A percentile compares a stretch with the other conserved stretches of the same genome.
These are phyloP conservation scores for Phytophthora macrochlamydospora DNA, from an alignment of 352 stramenopile species.

Conservation along the genomic window DNA sequence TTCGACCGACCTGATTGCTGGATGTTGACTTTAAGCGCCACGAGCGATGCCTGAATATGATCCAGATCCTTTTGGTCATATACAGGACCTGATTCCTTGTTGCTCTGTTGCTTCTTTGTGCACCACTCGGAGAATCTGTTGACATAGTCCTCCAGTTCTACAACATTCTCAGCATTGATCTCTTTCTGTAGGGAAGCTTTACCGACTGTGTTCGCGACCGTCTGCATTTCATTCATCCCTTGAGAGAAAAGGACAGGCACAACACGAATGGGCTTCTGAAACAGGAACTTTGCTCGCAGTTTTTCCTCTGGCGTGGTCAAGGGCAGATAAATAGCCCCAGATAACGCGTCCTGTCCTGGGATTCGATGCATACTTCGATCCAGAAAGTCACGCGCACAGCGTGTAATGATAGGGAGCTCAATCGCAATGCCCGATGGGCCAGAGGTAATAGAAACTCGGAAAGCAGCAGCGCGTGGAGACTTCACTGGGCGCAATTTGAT, in stretches of 20 bases:
- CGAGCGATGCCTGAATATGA: constrained; percentile 39
- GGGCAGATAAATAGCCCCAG: constrained; percentile 70
- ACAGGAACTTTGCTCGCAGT: constrained; percentile 60
- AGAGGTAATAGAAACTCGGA: constrained; percentile 76
- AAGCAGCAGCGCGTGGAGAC: constrained; percentile 62
- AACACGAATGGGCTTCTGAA: constrained; percentile 63
- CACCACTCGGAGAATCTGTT: constrained; percentile 45
- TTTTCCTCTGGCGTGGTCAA: constrained; percentile 53
- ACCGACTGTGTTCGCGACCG: constrained; percentile 89
- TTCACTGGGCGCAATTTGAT: constrained; percentile 79
- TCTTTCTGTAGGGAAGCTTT: constrained; percentile 78
- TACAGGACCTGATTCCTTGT: constrained; percentile 19
- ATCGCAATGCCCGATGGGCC: constrained; percentile 64
- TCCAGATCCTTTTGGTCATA: constrained; percentile 37
- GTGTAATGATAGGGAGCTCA: constrained; percentile 77
- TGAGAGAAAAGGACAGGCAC: constrained; percentile 86
- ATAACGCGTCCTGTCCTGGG: constrained; percentile 74
- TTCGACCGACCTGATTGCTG: constrained; percentile 65
- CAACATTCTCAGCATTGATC: constrained; percentile 81
- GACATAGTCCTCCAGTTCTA: constrained; percentile 64
- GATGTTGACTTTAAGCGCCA: constrained; percentile 46
- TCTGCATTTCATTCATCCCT: constrained; percentile 95
- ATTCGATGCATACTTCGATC: constrained; percentile 76
- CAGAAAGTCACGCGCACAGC: constrained; percentile 37
- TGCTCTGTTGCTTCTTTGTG: constrained; percentile 31